These are phyloP conservation scores for Aspergillus caelatus DNA, from an alignment of 2,329 filamentous ascomycete genomes.

Conservation along the genomic window DNA sequence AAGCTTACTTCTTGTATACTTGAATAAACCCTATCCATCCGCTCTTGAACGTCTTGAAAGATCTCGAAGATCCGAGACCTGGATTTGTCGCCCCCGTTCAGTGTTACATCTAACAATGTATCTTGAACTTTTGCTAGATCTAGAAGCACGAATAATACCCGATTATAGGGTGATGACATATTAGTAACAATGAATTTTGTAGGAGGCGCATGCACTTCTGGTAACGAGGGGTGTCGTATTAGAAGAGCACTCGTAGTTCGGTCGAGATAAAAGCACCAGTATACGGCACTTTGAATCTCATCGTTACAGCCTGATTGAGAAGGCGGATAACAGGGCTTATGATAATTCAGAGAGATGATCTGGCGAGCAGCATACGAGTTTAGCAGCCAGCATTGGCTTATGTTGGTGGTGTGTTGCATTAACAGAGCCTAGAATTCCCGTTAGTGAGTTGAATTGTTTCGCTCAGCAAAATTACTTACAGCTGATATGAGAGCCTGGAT, in stretches of 20 bases:
- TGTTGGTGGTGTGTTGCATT: conserved; percentile 29
- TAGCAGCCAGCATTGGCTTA: conserved; percentile 28
- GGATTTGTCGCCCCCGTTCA: background rate
- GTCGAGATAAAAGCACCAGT: conserved; percentile 34
- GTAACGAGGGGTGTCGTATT: conserved; percentile 21
- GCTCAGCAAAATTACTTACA: conserved; percentile 16
- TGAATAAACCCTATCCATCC: conserved; percentile 23
- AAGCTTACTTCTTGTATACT: conserved; percentile 21
- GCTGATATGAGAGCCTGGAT: conserved; percentile 29
- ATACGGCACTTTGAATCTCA: conserved; percentile 24
- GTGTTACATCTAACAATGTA: conserved; percentile 5
- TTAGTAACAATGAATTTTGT: conserved; percentile 6
- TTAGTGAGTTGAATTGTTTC: background rate
- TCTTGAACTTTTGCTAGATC: conserved; percentile 20
- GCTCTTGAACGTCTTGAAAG: conserved; percentile 19
- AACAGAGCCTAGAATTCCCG: conserved; percentile 21
- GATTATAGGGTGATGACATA: conserved; percentile 11
- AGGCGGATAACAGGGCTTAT: conserved; percentile 12
- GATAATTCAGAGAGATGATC: conserved; percentile 27
- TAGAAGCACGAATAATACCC: conserved; percentile 11
- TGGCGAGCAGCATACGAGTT: conserved; percentile 30
- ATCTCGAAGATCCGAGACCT: conserved; percentile 6
- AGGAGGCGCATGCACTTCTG: conserved; percentile 9
- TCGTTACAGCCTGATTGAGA: conserved; percentile 3
- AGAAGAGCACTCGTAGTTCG: conserved; percentile 30